Conservation (phyloP, 108 stramenopile species). For the Skeletonema menzelii region DNA sequence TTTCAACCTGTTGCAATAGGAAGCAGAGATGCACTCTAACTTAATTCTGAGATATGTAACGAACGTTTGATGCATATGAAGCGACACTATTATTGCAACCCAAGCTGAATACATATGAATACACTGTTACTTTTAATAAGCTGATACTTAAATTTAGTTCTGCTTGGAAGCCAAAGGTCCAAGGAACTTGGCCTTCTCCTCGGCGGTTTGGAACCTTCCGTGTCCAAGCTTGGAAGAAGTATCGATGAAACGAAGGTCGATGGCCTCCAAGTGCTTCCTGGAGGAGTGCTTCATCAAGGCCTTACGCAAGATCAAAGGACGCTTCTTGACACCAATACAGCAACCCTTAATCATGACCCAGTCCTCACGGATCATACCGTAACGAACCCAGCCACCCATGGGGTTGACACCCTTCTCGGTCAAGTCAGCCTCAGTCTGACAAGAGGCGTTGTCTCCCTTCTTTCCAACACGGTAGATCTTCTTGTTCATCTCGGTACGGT, state of each 20-base stretch:
- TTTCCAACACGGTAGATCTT: conserved; percentile 99
- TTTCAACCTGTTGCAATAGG: conserved; percentile 46
- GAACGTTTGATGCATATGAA: no score
- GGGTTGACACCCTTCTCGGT: conserved; percentile 99
- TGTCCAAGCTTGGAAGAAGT: conserved; percentile 99
- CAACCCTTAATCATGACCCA: conserved; percentile 99
- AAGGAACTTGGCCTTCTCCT: conserved; percentile 98
- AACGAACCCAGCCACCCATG: conserved; percentile 99
- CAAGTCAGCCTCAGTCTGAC: conserved; percentile 96
- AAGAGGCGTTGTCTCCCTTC: conserved; percentile 92
- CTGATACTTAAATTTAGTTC: conserved; percentile 31
- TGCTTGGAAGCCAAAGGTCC: conserved; percentile 97
- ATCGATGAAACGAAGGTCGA: conserved; percentile 99
- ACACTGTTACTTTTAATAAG: neutral
- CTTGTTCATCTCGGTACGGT: conserved; percentile 99
- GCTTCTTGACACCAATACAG: conserved; percentile 98
- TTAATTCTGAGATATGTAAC: no score
- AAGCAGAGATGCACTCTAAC: conserved; percentile 21
- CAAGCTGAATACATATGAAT: conserved; percentile 4
- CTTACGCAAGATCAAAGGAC: conserved; percentile 97
- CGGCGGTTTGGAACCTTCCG: conserved; percentile 99
- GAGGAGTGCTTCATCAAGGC: conserved; percentile 90
- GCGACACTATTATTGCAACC: no score
- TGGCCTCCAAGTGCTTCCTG: conserved; percentile 94
- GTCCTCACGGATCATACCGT: conserved; percentile 96